Conservation (phyloP, 768 basidiomycete genomes). For the Agaricus sinodeliciosus region DNA sequence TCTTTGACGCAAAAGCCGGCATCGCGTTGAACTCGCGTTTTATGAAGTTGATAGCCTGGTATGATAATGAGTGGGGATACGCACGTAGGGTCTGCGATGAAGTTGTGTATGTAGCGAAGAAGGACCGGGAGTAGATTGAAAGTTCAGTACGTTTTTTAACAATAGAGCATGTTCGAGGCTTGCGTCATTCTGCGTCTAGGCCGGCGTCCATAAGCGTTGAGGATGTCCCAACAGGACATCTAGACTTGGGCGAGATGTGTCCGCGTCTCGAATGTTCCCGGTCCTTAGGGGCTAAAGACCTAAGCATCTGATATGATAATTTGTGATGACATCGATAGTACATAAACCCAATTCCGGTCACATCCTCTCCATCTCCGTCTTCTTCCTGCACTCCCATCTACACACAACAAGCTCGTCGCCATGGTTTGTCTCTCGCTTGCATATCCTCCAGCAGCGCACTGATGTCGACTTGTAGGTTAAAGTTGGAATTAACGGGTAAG, state of each 20-base stretch:
- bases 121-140: too few species aligned
- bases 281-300: neutral
- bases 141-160: too few species aligned
- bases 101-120: too few species aligned
- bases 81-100: constrained; percentile 17
- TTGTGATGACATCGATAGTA: too few species aligned
- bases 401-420: constrained; percentile 1
- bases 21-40: too few species aligned
- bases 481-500: constrained; percentile 95
- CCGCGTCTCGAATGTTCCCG: neutral
- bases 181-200: constrained; percentile 15
- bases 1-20: too few species aligned
- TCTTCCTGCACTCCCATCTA: neutral
- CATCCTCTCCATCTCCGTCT: neutral
- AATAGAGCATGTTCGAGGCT: too few species aligned
- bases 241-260: neutral
- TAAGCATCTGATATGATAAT: neutral
- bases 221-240: too few species aligned
- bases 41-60: too few species aligned
- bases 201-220: constrained; percentile 44
- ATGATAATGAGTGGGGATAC: too few species aligned
- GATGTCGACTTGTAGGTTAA: constrained; percentile 43
- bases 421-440: constrained; percentile 17
- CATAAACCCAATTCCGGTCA: too few species aligned
- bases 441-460: too few species aligned